A percentile compares a stretch with the other conserved stretches of the same genome.
phyloP scores from a whole-genome alignment of 805 yeast species.

The Candida silvatica region DNA sequence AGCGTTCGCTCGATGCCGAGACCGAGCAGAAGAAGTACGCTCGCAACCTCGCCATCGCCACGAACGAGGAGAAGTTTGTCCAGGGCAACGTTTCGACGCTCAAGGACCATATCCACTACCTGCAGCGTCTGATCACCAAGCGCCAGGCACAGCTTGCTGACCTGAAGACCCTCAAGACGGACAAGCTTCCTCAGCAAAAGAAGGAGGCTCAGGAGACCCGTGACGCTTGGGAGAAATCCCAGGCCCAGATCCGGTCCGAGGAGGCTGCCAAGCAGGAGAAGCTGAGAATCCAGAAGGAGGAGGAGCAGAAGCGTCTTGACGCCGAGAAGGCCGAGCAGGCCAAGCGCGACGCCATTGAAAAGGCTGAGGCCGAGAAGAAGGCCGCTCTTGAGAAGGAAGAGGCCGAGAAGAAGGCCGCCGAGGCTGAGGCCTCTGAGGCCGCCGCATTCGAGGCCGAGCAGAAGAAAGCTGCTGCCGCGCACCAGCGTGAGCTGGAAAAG shows the following conservation, averaged over 20 bases:
- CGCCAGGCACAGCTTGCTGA: slow-evolving; percentile 34
- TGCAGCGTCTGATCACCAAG: slow-evolving; percentile 34
- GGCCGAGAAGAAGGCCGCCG: slow-evolving; percentile 16
- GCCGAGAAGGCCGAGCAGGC: slow-evolving; percentile 29
- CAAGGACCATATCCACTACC: slow-evolving; percentile 33
- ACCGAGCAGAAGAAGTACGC: slow-evolving; percentile 33
- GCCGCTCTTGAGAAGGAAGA: slow-evolving; percentile 12
- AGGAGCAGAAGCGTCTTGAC: slow-evolving; percentile 32
- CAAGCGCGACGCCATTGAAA: slow-evolving; percentile 20
- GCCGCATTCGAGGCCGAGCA: slow-evolving; percentile 13
- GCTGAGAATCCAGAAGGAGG: slow-evolving; percentile 29
- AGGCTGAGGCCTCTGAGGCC: slow-evolving; percentile 9
- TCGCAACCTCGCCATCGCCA: slow-evolving; percentile 24
- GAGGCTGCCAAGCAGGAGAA: slow-evolving; percentile 39
- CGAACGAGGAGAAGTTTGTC: slow-evolving; percentile 28
- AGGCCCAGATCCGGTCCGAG: slow-evolving; percentile 32
- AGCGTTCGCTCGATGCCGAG: slow-evolving; percentile 15
- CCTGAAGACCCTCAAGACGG: slow-evolving; percentile 30
- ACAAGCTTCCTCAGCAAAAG: slow-evolving; percentile 27
- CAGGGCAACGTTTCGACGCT: slow-evolving; percentile 30
- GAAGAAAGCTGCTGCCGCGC: slow-evolving; percentile 12
- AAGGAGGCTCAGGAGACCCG: slow-evolving; percentile 32
- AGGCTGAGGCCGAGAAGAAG: slow-evolving; percentile 22
- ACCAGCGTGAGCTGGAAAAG: slow-evolving; percentile 25
- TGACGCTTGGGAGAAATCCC: slow-evolving; percentile 36